Conservation (phyloP, 2,329 filamentous ascomycete genomes). For the Thyridium curvatum region DNA sequence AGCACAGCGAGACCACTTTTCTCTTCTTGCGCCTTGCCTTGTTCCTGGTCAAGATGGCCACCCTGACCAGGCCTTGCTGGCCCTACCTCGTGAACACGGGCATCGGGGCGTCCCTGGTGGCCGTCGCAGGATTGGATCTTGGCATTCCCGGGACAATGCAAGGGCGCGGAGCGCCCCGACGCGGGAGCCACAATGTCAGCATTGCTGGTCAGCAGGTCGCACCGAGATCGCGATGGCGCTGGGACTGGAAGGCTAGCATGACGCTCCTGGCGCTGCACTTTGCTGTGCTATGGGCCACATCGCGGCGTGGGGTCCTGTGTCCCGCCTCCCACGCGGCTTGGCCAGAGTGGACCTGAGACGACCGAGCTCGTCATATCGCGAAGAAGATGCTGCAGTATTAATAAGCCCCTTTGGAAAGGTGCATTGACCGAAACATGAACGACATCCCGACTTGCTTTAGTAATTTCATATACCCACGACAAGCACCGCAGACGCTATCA, state of each 20-base stretch:
- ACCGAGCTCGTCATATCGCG: not conserved
- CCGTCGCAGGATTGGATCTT: slow-evolving; percentile 63
- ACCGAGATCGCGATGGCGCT: slow-evolving; percentile 12
- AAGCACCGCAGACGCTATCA: no score
- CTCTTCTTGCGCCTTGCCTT: slow-evolving; percentile 47
- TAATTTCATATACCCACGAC: no score
- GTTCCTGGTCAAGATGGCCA: slow-evolving; percentile 63
- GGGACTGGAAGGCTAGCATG: slow-evolving; percentile 25
- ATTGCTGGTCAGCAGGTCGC: not conserved
- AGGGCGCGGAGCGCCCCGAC: not conserved
- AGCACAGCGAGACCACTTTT: slow-evolving; percentile 23
- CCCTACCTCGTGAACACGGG: slow-evolving; percentile 62
- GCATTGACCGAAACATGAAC: no score
- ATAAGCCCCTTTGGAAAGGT: no score
- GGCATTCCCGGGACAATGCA: slow-evolving; percentile 24
- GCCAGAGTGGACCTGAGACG: slow-evolving; percentile 4
- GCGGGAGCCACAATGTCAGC: not conserved
- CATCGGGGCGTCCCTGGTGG: slow-evolving; percentile 61
- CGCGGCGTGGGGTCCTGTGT: slow-evolving; percentile 24
- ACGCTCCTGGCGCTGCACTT: slow-evolving; percentile 27
- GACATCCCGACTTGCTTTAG: no score
- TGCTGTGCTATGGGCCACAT: slow-evolving; percentile 21
- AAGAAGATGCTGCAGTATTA: not conserved
- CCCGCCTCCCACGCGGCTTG: slow-evolving; percentile 11
- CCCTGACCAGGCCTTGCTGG: slow-evolving; percentile 61